phyloP scores from a whole-genome alignment of 1,284 basidiomycete genomes.

The Ustanciosporium gigantosporum region DNA sequence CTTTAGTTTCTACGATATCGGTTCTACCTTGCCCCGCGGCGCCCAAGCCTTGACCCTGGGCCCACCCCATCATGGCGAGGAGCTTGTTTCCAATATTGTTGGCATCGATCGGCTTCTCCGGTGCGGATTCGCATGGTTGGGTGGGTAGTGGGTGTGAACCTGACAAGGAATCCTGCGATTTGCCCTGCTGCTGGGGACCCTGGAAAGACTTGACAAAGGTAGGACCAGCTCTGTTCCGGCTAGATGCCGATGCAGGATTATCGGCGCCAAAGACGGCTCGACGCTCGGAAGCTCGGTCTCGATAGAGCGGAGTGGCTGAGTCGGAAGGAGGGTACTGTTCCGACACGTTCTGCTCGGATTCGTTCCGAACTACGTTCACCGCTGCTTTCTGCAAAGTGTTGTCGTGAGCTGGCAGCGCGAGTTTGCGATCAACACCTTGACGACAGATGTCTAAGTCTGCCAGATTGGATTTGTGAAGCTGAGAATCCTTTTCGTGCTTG shows the following conservation, averaged over 20 bases:
- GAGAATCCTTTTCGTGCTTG: conserved; percentile 21
- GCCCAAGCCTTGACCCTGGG: conserved; percentile 30
- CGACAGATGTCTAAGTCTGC: conserved; percentile 12
- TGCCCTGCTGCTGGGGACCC: conserved; percentile 8
- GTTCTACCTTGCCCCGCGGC: conserved; percentile 11
- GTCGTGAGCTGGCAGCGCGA: conserved; percentile 2
- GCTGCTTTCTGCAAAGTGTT: too few relatives aligned
- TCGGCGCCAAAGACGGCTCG: conserved; percentile 41
- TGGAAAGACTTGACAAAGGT: conserved; percentile 7
- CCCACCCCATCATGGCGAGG: conserved; percentile 40
- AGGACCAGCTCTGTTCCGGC: background rate
- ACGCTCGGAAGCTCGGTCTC: conserved; percentile 38
- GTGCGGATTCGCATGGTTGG: conserved; percentile 7
- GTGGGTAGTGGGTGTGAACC: background rate
- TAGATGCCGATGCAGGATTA: background rate
- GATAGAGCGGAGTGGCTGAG: conserved; percentile 2
- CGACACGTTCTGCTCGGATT: background rate
- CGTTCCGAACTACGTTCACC: too few relatives aligned
- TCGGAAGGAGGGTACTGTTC: background rate
- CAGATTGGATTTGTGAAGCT: conserved; percentile 32
- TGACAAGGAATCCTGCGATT: too few relatives aligned
- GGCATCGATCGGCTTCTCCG: conserved; percentile 24
- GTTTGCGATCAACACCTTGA: conserved; percentile 12
- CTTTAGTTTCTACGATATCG: conserved; percentile 28
- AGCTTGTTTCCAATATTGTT: conserved; percentile 35